Evolutionary conservation across 108 stramenopile genomes (phyloP).

Genomic region (Conticribra weissflogii): DNA sequence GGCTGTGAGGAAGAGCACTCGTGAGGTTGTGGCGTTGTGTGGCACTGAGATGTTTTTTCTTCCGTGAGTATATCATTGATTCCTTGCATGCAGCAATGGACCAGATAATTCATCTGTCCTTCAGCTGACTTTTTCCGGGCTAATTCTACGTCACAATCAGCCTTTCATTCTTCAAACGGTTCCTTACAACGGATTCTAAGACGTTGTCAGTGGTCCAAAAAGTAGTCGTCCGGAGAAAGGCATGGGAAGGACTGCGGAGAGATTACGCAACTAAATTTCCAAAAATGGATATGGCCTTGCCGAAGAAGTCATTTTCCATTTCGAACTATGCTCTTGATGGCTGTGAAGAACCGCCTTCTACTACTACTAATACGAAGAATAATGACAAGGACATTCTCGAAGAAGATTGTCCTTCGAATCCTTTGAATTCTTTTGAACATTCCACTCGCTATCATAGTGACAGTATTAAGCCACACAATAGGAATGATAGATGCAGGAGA

Average conservation of each 20-base stretch:
- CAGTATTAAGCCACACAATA: neutral
- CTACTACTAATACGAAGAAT: too few relatives aligned
- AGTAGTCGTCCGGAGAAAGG: constrained; percentile 25
- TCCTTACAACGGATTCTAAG: constrained; percentile 13
- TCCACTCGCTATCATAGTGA: too few relatives aligned
- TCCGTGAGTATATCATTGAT: constrained; percentile 6
- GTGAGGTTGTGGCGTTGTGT: constrained; percentile 6
- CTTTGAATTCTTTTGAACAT: too few relatives aligned
- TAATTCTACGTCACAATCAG: neutral
- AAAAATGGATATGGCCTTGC: constrained; percentile 23
- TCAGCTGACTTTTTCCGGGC: neutral
- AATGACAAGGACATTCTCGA: too few relatives aligned
- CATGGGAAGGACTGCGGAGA: constrained; percentile 21
- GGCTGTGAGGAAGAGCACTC: constrained; percentile 16
- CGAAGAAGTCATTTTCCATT: constrained; percentile 19
- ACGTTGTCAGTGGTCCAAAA: constrained; percentile 25
- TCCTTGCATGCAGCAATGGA: neutral
- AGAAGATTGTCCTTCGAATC: too few relatives aligned
- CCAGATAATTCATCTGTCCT: neutral
- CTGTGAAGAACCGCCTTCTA: neutral
- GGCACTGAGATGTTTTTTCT: constrained; percentile 8
- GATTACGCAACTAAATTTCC: constrained; percentile 40
- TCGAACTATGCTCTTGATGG: constrained; percentile 22
- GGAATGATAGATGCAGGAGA: neutral
- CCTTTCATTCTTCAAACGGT: constrained; percentile 12